These are phyloP conservation scores for Fusarium subglutinans DNA, from an alignment of 2,329 filamentous ascomycete genomes.

Conservation along the genomic window DNA sequence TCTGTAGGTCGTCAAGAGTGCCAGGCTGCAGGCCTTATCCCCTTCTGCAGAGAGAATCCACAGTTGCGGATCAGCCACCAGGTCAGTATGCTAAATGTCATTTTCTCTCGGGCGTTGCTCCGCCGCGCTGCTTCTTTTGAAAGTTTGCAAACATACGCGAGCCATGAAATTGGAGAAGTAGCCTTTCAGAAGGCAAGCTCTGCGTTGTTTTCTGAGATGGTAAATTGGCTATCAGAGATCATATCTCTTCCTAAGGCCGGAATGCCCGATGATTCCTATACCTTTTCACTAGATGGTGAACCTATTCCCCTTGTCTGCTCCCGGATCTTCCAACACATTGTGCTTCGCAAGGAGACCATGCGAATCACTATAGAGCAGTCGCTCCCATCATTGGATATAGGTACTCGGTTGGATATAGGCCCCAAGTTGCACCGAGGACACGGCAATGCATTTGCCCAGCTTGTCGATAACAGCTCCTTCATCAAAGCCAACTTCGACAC, in stretches of 20 bases:
- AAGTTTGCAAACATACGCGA: rapidly evolving
- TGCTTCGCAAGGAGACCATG: neutral
- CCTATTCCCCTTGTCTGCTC: neutral
- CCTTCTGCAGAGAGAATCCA: slow-evolving; percentile 1
- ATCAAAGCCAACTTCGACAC: neutral
- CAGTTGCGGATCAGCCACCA: neutral
- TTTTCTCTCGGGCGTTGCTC: neutral
- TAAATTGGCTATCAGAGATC: neutral
- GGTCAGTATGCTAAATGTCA: neutral
- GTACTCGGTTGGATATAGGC: rapidly evolving
- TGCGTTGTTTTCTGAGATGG: rapidly evolving
- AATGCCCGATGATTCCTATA: slow-evolving; percentile 2
- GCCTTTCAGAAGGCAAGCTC: rapidly evolving
- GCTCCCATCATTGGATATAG: rapidly evolving
- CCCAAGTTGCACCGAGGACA: neutral
- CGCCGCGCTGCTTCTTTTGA: rapidly evolving
- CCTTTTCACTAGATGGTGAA: neutral
- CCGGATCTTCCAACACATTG: neutral
- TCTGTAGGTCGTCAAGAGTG: neutral
- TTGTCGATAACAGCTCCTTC: neutral
- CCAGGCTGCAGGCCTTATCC: neutral
- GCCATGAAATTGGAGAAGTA: rapidly evolving
- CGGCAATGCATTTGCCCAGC: neutral
- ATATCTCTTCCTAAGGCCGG: neutral
- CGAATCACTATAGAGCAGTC: rapidly evolving